phyloP scores from a whole-genome alignment of 176 grass and related monocot species.

The Saccharum officinarum region DNA sequence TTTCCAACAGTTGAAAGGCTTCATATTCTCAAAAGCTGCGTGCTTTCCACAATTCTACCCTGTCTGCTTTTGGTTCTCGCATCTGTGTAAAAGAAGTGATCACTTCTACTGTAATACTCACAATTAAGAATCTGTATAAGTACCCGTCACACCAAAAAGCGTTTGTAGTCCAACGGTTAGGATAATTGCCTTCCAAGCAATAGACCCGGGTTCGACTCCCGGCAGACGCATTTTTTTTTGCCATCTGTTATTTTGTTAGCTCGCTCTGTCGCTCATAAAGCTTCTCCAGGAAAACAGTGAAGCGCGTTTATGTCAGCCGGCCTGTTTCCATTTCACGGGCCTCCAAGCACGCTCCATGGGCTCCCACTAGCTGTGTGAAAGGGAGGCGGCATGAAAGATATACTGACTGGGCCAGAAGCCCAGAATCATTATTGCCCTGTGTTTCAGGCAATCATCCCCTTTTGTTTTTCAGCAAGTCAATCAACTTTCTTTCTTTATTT shows the following conservation, averaged over 20 bases:
- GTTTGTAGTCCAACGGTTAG: conserved; percentile 99
- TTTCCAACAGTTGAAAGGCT: no score
- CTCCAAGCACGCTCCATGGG: not conserved
- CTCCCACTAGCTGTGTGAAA: not conserved
- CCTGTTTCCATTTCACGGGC: not conserved
- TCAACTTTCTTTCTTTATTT: no score
- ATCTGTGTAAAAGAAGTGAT: conserved; percentile 11
- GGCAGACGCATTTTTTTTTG: conserved; percentile 47
- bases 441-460: no score
- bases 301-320: no score
- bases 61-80: not conserved
- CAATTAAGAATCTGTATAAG: no score
- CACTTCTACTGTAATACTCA: no score
- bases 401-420: not conserved
- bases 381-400: no score
- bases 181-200: conserved; percentile 99
- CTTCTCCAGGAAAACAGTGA: no score
- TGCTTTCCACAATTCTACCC: conserved; percentile 7
- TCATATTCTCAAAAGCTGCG: conserved; percentile 33
- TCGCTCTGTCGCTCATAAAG: no score
- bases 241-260: no score
- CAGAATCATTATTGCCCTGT: not conserved
- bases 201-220: conserved; percentile 95
- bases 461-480: not conserved
- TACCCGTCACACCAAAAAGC: not conserved